Evolutionary conservation across 2,329 filamentous ascomycete species (phyloP), one percentile per base, ranked within the genome.

Genomic region (Aschersonia sp.): DNA sequence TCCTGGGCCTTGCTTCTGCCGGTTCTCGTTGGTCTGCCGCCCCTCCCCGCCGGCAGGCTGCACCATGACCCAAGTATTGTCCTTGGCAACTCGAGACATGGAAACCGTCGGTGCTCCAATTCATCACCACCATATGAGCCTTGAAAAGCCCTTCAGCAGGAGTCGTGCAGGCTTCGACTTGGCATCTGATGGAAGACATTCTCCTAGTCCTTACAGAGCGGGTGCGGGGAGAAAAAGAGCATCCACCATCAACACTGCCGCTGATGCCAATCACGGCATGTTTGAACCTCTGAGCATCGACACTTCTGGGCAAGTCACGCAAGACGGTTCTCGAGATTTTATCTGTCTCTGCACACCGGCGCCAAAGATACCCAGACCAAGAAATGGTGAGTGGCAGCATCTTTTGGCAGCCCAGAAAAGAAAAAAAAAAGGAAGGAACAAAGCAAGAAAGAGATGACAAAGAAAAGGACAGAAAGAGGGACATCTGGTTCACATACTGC

Each of bases 341-440:
- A 72, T 78, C 35, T 80, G 76, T 60, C 65, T 78, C 51, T 80
- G 76, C 55, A 70, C 73, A 9, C 73, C 73, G 43, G 68, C 70
- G 20, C 74, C 74, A 4, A 79, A 78, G 57, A 72, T 79, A 44
- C 76, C 75, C 3, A 67, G 76, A 49, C 76, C 76, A 48, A 67
- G 75, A 44, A 80, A 80, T 57, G 75, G 76, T 80, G 64, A 65
- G 75, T 32, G 28, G 20, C 31, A 32, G 4, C 6, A 44, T 31
- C 31, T 29, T 44, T 5, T 9, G 28, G 42, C 30, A 45, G 47
- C 20, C 20, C 20, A 20, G 20, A 20, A 20, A 20, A 20, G 2
- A 20, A 20, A 20, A 20, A 20, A 20, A 20, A 20, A 20, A 20
- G 20, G 20, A 20, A 20, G 20, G 20, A 20, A 20, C 20, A 20